Evolutionary conservation across 2,329 filamentous ascomycete genomes (phyloP).

Genomic region (Colletotrichum liriopes): DNA sequence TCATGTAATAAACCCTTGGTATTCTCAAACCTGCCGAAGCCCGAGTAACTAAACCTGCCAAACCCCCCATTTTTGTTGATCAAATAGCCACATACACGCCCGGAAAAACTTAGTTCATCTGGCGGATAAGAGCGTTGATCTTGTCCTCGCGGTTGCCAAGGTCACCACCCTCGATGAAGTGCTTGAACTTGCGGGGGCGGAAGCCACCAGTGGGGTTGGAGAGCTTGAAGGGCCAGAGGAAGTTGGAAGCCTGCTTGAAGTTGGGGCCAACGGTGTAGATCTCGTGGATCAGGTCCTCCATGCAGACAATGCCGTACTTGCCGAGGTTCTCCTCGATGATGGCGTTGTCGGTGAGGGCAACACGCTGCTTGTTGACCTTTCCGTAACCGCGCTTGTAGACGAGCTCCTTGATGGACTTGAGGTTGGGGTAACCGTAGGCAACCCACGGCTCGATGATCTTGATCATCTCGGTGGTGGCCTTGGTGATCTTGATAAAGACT

Average conservation of each 20-base stretch:
- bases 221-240: conserved; percentile 99
- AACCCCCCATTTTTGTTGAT: conserved; percentile 49
- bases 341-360: conserved; percentile 96
- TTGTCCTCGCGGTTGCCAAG: conserved; percentile 98
- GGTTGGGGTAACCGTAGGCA: conserved; percentile 99
- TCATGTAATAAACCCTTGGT: conserved; percentile 43
- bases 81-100: conserved; percentile 10
- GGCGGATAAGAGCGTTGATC: conserved; percentile 95
- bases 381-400: conserved; percentile 99
- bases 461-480: conserved; percentile 97
- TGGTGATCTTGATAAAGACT: conserved; percentile 97
- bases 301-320: conserved; percentile 99
- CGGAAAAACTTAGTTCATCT: conserved; percentile 87
- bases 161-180: conserved; percentile 99
- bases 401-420: conserved; percentile 99
- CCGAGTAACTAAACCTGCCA: conserved; percentile 49
- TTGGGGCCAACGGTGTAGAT: conserved; percentile 99
- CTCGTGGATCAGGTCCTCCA: conserved; percentile 99
- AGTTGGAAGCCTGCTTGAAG: conserved; percentile 99
- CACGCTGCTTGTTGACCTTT: conserved; percentile 98
- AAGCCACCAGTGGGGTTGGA: conserved; percentile 98
- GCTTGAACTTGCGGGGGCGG: conserved; percentile 97
- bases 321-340: conserved; percentile 97
- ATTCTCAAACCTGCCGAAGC: conserved; percentile 45
- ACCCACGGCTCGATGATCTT: conserved; percentile 99